Evolutionary conservation across 805 yeast species (phyloP).

Genomic region (Spathaspora sp.): DNA sequence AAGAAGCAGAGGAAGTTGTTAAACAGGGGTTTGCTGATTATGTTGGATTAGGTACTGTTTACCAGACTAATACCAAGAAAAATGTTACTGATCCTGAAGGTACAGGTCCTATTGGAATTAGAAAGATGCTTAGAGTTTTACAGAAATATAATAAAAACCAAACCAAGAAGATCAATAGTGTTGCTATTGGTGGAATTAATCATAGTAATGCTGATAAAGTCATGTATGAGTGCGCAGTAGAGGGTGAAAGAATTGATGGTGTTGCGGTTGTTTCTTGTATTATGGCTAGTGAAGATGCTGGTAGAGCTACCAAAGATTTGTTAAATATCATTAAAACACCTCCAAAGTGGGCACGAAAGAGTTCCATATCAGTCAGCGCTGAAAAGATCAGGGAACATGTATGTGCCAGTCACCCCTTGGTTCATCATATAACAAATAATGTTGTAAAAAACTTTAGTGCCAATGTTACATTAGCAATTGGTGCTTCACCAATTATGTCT

Average conservation of each 20-base stretch:
- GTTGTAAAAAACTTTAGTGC: slow-evolving; percentile 91
- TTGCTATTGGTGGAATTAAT: slow-evolving; percentile 79
- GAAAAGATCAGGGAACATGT: slow-evolving; percentile 9
- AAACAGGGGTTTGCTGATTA: slow-evolving; percentile 60
- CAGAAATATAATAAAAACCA: slow-evolving; percentile 18
- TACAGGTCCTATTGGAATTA: slow-evolving; percentile 64
- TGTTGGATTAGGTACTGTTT: slow-evolving; percentile 81
- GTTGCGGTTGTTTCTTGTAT: slow-evolving; percentile 85
- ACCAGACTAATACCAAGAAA: slow-evolving; percentile 69
- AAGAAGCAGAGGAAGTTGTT: slow-evolving; percentile 53
- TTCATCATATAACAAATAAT: slow-evolving; percentile 83
- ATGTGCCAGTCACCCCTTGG: slow-evolving; percentile 48
- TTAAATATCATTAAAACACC: slow-evolving; percentile 24
- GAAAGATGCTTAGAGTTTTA: slow-evolving; percentile 48
- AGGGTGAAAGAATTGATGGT: slow-evolving; percentile 62
- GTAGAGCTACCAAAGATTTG: slow-evolving; percentile 42
- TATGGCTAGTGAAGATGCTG: slow-evolving; percentile 61
- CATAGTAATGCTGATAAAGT: slow-evolving; percentile 58
- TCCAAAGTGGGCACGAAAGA: slow-evolving; percentile 5
- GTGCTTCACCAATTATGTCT: slow-evolving; percentile 89
- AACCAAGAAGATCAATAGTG: slow-evolving; percentile 47
- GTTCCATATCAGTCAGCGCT: background rate
- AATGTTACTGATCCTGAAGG: slow-evolving; percentile 46
- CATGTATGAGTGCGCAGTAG: slow-evolving; percentile 43
- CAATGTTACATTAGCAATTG: slow-evolving; percentile 76